Evolutionary conservation across 176 grass and related monocot genomes (phyloP), one percentile per base, ranked within the genome.

Genomic region (Triticum timopheevii): DNA sequence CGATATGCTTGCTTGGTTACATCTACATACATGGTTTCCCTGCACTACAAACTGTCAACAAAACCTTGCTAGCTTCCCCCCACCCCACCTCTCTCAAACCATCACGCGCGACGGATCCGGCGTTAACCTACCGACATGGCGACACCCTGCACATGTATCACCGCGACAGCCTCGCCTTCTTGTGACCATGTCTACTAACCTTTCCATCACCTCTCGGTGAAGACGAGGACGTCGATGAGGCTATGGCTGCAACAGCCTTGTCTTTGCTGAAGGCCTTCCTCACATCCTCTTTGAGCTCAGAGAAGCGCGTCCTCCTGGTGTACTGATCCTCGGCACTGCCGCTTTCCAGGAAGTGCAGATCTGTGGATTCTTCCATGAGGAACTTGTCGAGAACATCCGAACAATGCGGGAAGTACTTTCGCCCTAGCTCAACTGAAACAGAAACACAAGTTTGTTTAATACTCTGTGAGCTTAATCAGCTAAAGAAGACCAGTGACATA

Each of bases 371-470:
- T 77, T 96, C 92, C 3, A 93, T 87, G n/a, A 99, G 92, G 72
- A 96, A 96, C 73, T 96, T 96, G 52, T 99, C 97, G 45, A 99
- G 84, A 82, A 99, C 90, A 0, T 90, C 83, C 3, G 97, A 99
- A 80, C 97, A 99, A 63, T 94, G 87, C 6, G 92, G 88, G 80
- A 99, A 99, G 85, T 93, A 99, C 40, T 80, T 73, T 36, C 97
- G 82, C 44, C 97, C 97, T 12, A 99, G 68, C 42, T 92, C 92
- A 52, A 99, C 97, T 99, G 92, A 63, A 88, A 65, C 27, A 86
- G 68, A 33, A 34, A 8, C 7, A 89, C 50, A 20, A 23, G 8
- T n/a, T 30, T 10, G 30, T 77, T 81, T 40, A 42, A 56, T 52
- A 80, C 42, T 8, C 3, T 70, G 56, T 69, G 56, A 74, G 40